Base-by-base conservation (phyloP, 768 basidiomycete genomes). In the Trametes sanguinea region DNA sequence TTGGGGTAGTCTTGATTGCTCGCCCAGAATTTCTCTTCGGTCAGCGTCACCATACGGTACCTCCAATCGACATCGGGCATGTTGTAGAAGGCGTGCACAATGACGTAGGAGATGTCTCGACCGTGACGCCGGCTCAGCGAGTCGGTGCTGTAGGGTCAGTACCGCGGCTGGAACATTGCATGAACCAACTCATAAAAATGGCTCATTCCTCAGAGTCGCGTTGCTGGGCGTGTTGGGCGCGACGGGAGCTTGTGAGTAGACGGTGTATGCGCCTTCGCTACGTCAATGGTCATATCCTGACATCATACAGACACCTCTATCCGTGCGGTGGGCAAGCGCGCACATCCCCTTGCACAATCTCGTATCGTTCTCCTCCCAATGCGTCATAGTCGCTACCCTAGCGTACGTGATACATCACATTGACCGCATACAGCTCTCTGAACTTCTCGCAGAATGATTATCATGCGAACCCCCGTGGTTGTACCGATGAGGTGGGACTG, bases 1-100 rank as follows among this genome's bases (percentile, higher is more conserved):
- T 82, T 8, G 94, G 94, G 0, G 92, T 94, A 8, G 72, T 95
- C 13, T 78, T 94, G 7, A 92, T 97, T 52, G 90, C 93, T 10
- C 80, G 91, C 39, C 94, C 94, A 0, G 75, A 80, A 0, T 85
- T 86, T 54, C 66, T 97, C 6, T 95, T 97, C 66, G 88, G 87
- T 3, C 27, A 39, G 57, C 63, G 57, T 51, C 62, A 32, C 30
- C 64, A 52, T 40, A 53, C 48, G 37, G 51, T 46, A 6, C 30
- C 29, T 16, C 35, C 35, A 4, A 13, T 13, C 2, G 50, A 51
- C 17, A 22, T 53, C 8, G 60, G 51, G 14, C 32, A 44, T 32
- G 40, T 44, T 0, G 56, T 62, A 1, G 66, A 61, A 27, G 63
- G 55, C 57, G 47, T 46, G 39, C 51, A 57, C 17, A 52, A 17